Evolutionary conservation across 345 rosid species (phyloP).

Genomic region (Mercurialis annua): DNA sequence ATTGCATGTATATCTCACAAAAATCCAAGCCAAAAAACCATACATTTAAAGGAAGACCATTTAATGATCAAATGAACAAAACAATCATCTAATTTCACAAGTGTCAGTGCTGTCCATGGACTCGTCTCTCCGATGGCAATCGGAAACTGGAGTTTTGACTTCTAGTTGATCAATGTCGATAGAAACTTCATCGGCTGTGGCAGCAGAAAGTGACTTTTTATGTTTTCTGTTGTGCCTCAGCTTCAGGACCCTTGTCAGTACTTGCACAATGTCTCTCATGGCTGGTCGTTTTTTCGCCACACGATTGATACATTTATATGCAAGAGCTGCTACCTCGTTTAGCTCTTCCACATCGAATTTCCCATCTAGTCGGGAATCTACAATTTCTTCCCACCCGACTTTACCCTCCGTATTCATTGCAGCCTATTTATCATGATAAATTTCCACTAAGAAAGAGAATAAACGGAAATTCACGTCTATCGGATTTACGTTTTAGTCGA

Average conservation of each 20-base stretch:
- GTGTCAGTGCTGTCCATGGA: slow-evolving; percentile 67
- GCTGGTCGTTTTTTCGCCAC: slow-evolving; percentile 77
- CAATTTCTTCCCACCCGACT: slow-evolving; percentile 97
- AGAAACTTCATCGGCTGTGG: slow-evolving; percentile 43
- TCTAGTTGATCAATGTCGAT: slow-evolving; percentile 44
- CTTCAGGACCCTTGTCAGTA: slow-evolving; percentile 65
- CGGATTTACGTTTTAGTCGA: background rate
- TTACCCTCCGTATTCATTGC: slow-evolving; percentile 84
- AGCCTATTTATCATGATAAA: slow-evolving; percentile 46
- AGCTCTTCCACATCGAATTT: slow-evolving; percentile 67
- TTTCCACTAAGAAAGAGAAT: slow-evolving; percentile 1
- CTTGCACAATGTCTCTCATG: slow-evolving; percentile 94
- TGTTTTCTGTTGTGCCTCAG: slow-evolving; percentile 56
- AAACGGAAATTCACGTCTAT: background rate
- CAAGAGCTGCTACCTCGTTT: slow-evolving; percentile 82
- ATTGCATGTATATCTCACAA: slow-evolving; percentile 10
- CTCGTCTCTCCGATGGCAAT: slow-evolving; percentile 55
- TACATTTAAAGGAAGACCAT: background rate
- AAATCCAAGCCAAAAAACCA: slow-evolving; percentile 19
- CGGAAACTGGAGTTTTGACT: slow-evolving; percentile 31
- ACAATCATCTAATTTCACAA: slow-evolving; percentile 35
- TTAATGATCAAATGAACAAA: slow-evolving; percentile 13
- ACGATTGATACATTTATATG: slow-evolving; percentile 77
- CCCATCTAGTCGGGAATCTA: slow-evolving; percentile 74
- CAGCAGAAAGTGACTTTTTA: slow-evolving; percentile 40